Base-by-base conservation (phyloP, 2,329 filamentous ascomycete genomes). In the Elsinoe batatas region DNA sequence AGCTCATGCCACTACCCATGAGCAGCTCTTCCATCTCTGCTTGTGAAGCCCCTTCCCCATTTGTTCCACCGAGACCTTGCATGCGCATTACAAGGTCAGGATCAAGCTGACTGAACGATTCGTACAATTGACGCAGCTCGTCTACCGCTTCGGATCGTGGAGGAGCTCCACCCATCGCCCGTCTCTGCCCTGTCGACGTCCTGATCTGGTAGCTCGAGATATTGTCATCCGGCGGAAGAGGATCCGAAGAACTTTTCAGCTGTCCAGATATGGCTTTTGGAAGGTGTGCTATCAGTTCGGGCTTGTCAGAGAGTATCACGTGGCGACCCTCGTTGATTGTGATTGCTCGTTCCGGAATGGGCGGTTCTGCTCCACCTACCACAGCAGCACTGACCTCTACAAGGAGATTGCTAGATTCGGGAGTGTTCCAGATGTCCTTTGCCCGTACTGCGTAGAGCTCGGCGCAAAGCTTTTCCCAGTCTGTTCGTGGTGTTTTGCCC, bases 341-440 rank as follows among this genome's bases (percentile, higher is more conserved):
- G 54, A 81, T 77, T 57, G 65, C 58, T 11, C 54, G 46, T 20
- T 75, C 70, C 2, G 70, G 57, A 69, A 78, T 60, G 67, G 73
- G 54, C 64, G 71, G 58, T 1, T 75, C 69, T 1, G 76, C 67
- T 1, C 69, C 63, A 13, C 68, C 61, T 12, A 65, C 63, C 51
- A 78, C 69, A 10, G 77, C 77, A 59, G 81, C 79, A 43, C 83
- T 84, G 13, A 85, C 81, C 63, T 88, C 82, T 30, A 84, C 77
- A 1, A 96, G 78, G 6, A 95, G 71, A 3, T 76, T 72, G 3
- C 79, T 83, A 12, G 81, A 82, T 63, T 88, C 84, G 0, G 86
- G 78, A 3, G 84, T 89, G 66, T 90, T 90, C 91, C 91, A 96
- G 3, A 95, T 73, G 62, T 91, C 87, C 65, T 90, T 91, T 3